Evolutionary conservation across 352 stramenopile species (phyloP).

Genomic region (Phytophthora podocarpi): DNA sequence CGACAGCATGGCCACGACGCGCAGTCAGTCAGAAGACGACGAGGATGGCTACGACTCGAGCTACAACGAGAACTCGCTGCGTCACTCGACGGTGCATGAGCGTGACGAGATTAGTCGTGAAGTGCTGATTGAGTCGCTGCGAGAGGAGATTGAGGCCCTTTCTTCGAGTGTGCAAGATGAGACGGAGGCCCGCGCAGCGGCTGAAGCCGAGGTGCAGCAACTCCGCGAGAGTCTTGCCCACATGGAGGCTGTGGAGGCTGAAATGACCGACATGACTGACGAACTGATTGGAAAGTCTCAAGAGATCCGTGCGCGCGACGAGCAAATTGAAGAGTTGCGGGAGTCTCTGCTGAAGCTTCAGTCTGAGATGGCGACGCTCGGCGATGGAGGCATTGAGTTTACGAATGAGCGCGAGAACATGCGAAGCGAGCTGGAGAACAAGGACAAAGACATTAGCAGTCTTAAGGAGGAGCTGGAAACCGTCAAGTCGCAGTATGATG

Average conservation of each 20-base stretch:
- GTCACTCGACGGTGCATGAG: conserved; percentile 62
- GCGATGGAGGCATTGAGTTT: conserved; percentile 58
- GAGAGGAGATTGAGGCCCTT: conserved; percentile 70
- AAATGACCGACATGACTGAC: conserved; percentile 81
- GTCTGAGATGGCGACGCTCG: conserved; percentile 48
- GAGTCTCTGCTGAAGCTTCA: conserved; percentile 52
- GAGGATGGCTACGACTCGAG: conserved; percentile 43
- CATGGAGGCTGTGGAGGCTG: conserved; percentile 73
- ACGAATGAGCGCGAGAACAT: conserved; percentile 44
- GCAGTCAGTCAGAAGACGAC: conserved; percentile 39
- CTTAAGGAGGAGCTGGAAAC: conserved; percentile 45
- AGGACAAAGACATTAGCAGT: conserved; percentile 33
- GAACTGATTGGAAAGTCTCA: conserved; percentile 80
- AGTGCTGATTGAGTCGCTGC: conserved; percentile 69
- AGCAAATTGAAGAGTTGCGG: conserved; percentile 64
- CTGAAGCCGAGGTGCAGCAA: conserved; percentile 66
- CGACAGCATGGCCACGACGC: conserved; percentile 40
- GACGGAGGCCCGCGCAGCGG: conserved; percentile 52
- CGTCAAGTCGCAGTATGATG: conserved; percentile 53
- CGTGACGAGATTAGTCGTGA: conserved; percentile 66
- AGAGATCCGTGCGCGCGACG: conserved; percentile 63
- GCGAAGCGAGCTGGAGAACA: conserved; percentile 39
- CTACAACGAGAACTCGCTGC: conserved; percentile 42
- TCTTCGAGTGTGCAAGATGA: conserved; percentile 69
- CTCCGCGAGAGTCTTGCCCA: conserved; percentile 64